Conservation (phyloP, 768 basidiomycete species). For the Rhodosporidiobolus sp. region DNA sequence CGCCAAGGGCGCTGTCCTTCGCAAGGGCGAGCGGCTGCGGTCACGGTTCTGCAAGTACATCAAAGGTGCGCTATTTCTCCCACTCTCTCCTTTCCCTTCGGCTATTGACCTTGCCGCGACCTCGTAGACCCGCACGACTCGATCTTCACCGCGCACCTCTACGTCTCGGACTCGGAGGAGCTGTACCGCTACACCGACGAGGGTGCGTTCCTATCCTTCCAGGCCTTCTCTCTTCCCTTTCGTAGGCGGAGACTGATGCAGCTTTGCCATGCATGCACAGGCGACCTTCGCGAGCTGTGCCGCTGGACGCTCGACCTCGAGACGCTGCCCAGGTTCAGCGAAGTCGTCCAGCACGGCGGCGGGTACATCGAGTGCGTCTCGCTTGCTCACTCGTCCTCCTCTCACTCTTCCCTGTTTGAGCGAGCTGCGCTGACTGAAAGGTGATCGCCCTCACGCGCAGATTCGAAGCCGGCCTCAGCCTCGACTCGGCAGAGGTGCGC, state of each 20-base stretch:
- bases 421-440: not conserved
- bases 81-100: not conserved
- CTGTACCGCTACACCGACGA: constrained; percentile 66
- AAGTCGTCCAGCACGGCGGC: constrained; percentile 15
- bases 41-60: constrained; percentile 67
- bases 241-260: not conserved
- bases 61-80: constrained; percentile 11
- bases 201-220: constrained; percentile 22
- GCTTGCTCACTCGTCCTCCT: not conserved
- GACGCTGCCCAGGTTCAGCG: constrained; percentile 65
- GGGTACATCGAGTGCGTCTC: constrained; percentile 36
- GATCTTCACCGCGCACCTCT: constrained; percentile 75
- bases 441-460: not conserved
- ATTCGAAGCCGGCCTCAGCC: constrained; percentile 33
- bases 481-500: constrained; percentile 38
- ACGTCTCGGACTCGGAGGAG: constrained; percentile 45
- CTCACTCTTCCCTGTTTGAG: too few species aligned
- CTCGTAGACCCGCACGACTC: constrained; percentile 56
- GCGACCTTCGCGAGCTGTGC: constrained; percentile 43
- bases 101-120: not conserved
- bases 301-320: constrained; percentile 78
- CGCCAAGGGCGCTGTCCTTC: constrained; percentile 76
- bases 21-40: constrained; percentile 79
- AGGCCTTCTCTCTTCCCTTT: too few species aligned
- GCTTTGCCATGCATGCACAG: not conserved